These are phyloP conservation scores for Xylaria sp. DNA, from an alignment of 2,329 filamentous ascomycete species.

Conservation along the genomic window DNA sequence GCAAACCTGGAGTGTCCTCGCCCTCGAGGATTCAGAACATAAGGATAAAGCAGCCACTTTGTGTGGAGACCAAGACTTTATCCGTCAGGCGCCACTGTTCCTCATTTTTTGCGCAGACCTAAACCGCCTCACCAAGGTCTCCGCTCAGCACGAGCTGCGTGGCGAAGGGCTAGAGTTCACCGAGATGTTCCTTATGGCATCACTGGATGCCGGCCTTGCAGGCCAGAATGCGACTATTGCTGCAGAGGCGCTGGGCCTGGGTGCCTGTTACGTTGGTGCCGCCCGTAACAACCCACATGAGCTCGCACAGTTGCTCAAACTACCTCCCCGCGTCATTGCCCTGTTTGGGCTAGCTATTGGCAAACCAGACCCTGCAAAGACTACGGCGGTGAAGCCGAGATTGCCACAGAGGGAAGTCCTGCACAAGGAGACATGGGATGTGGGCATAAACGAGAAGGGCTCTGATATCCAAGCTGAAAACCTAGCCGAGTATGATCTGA, in stretches of 20 bases:
- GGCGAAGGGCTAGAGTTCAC: slow-evolving; percentile 45
- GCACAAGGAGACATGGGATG: slow-evolving; percentile 44
- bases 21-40: slow-evolving; percentile 42
- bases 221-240: slow-evolving; percentile 48
- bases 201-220: slow-evolving; percentile 48
- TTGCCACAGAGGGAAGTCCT: slow-evolving; percentile 44
- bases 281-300: slow-evolving; percentile 46
- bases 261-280: slow-evolving; percentile 48
- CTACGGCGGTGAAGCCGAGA: slow-evolving; percentile 46
- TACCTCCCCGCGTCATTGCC: slow-evolving; percentile 47
- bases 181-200: slow-evolving; percentile 50
- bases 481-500: slow-evolving; percentile 43
- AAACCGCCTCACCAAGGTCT: slow-evolving; percentile 44
- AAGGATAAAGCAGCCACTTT: slow-evolving; percentile 45
- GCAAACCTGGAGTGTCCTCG: slow-evolving; percentile 50
- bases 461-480: slow-evolving; percentile 36
- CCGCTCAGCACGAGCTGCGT: slow-evolving; percentile 37
- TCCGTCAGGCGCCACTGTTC: slow-evolving; percentile 48
- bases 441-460: slow-evolving; percentile 5
- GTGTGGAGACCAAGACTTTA: slow-evolving; percentile 48
- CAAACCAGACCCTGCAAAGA: slow-evolving; percentile 38
- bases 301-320: slow-evolving; percentile 43
- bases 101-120: slow-evolving; percentile 51
- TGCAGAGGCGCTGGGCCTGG: slow-evolving; percentile 48
- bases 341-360: slow-evolving; percentile 49